Evolutionary conservation across 2,329 filamentous ascomycete genomes (phyloP).

Genomic region (Stemphylium lycopersici): DNA sequence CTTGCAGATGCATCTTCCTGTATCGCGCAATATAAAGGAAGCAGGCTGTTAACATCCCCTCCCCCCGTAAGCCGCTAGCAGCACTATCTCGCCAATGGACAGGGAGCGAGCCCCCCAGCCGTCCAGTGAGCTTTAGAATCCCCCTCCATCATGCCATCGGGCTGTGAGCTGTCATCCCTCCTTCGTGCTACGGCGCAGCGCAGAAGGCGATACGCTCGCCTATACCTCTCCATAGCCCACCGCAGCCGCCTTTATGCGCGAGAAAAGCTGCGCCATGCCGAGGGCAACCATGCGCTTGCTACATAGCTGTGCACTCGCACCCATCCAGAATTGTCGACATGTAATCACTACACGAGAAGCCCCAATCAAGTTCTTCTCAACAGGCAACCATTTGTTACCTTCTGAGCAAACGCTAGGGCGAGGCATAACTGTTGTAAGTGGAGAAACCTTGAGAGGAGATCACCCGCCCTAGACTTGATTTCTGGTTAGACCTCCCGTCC

Average conservation of each 20-base stretch:
- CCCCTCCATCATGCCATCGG: background rate
- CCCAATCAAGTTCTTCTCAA: background rate
- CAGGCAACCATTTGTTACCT: background rate
- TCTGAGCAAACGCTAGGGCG: background rate
- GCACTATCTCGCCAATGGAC: background rate
- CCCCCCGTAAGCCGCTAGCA: background rate
- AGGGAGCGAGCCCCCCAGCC: background rate
- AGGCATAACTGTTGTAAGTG: no score
- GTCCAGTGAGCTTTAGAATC: background rate
- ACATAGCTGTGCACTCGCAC: background rate
- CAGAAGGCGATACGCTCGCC: conserved; percentile 19
- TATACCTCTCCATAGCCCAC: conserved; percentile 5
- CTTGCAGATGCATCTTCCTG: no score
- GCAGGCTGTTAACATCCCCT: no score
- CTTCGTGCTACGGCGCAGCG: background rate
- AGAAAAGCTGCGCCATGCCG: conserved; percentile 15
- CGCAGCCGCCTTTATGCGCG: conserved; percentile 10
- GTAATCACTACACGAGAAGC: background rate
- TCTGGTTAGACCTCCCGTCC: conserved; percentile 4
- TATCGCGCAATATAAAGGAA: no score
- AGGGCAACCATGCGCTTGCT: background rate
- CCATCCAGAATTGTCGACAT: background rate
- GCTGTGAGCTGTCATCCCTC: background rate
- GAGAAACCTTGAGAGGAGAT: background rate
- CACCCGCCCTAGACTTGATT: background rate